Evolutionary conservation across 2,329 filamentous ascomycete species (phyloP).

Genomic region (Colletotrichum siamense): DNA sequence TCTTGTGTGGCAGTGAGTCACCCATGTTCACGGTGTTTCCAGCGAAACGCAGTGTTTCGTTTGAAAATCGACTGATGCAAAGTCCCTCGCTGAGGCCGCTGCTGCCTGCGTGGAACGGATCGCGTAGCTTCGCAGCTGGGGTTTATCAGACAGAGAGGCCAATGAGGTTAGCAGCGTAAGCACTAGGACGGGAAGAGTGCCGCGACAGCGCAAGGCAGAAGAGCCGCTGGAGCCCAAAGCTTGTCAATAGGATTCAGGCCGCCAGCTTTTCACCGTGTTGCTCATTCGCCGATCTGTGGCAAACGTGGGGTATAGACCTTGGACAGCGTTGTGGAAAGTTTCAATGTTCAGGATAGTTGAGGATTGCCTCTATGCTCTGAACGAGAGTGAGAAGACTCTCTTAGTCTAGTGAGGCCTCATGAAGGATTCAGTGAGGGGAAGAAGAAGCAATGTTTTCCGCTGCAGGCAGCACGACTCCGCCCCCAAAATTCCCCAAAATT

Average conservation of each 20-base stretch:
- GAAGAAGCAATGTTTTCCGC: not conserved
- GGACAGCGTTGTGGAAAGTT: not conserved
- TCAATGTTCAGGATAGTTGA: not conserved
- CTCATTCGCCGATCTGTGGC: slow-evolving; percentile 2
- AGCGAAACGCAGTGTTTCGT: not conserved
- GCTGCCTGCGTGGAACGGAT: slow-evolving; percentile 1
- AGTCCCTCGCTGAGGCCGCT: not conserved
- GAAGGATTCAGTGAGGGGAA: not conserved
- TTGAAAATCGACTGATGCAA: not conserved
- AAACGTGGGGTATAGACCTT: not conserved
- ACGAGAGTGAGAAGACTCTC: not conserved
- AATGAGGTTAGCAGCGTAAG: not conserved
- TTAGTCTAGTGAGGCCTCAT: not conserved
- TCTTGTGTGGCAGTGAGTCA: slow-evolving; percentile 6
- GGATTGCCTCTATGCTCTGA: not conserved
- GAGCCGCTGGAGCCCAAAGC: not conserved
- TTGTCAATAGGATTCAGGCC: not conserved
- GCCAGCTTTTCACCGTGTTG: not conserved
- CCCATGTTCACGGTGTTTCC: not conserved
- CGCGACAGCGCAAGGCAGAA: not conserved
- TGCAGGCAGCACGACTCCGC: not conserved
- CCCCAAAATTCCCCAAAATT: not conserved
- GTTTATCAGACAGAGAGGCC: not conserved
- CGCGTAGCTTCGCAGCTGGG: not conserved
- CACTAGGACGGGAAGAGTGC: not conserved